Conservation (phyloP, 805 yeast species). For the Trichomonascus vanleenenianus region DNA sequence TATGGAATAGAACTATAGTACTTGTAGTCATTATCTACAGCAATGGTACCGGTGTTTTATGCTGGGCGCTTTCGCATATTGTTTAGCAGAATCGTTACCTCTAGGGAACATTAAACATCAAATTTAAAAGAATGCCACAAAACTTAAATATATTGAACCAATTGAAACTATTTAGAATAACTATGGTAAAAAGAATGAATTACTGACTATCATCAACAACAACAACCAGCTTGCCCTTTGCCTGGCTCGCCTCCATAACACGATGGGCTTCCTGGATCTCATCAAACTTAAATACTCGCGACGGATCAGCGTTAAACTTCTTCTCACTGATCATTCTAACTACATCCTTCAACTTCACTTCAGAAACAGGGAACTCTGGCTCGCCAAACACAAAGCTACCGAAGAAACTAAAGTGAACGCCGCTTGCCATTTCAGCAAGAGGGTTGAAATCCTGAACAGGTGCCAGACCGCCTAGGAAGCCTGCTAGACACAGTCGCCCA, state of each 20-base stretch:
- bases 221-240: conserved; percentile 7
- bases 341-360: conserved; percentile 1
- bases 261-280: conserved; percentile 7
- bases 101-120: no score
- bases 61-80: no score
- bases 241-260: conserved; percentile 2
- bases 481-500: conserved; percentile 6
- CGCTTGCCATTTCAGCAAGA: conserved; percentile 4
- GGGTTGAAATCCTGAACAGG: conserved; percentile 8
- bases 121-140: no score
- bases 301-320: conserved; percentile 4
- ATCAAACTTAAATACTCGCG: conserved; percentile 5
- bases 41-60: no score
- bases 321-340: not conserved
- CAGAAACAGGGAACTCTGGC: conserved; percentile 6
- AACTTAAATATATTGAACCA: no score
- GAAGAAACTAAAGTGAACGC: conserved; percentile 7
- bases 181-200: no score
- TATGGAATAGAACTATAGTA: no score
- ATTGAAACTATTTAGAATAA: no score
- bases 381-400: conserved; percentile 5
- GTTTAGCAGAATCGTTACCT: no score
- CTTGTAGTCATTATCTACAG: no score
- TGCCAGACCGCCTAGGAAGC: conserved; percentile 8
- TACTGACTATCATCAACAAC: no score